Evolutionary conservation across 2,329 filamentous ascomycete species (phyloP), one percentile per base, ranked within the genome.

Genomic region (Fusarium incarnatum): DNA sequence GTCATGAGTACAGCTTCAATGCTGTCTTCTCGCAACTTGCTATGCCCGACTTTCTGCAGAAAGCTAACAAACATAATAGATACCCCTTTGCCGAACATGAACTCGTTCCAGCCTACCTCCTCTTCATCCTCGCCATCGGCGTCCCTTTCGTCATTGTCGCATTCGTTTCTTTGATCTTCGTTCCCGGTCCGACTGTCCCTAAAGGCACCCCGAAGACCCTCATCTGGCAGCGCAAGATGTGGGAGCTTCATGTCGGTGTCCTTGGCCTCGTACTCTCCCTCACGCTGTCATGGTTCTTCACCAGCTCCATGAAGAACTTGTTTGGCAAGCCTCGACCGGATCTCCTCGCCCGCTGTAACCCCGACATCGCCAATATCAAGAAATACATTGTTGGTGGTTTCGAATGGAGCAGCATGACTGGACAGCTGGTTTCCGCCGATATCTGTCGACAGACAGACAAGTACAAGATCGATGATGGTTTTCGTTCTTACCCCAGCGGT

Each of bases 231-330:
- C 87, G 93, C 70, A 97, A 96, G 81, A 79, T 97, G 2, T 98
- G 95, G 94, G 94, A 98, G 79, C 89, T 93, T 78, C 94, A 98
- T 77, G 89, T 89, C 4, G 94, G 93, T 62, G 93, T 91, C 89
- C 88, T 97, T 75, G 94, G 94, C 0, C 85, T 97, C 5, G 92
- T 85, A 1, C 83, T 97, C 20, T 89, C 92, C 5, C 83, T 94
- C 12, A 89, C 90, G 4, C 84, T 88, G 4, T 87, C 92, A 7
- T 97, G 92, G 83, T 89, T 96, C 79, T 89, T 97, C 74, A 95
- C 94, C 1, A 90, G 93, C 73, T 92, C 91, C 53, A 89, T 97
- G 85, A 98, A 98, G 86, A 93, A 91, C 75, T 82, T 89, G 49
- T 89, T 88, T 65, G 89, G 89, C 70, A 87, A 89, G 70, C 89